Percentiles rank a stretch among this genome's conserved stretches.
These are phyloP conservation scores for Casaregolazyma suthepensis DNA, from an alignment of 1,139 yeast species.

Conservation along the genomic window DNA sequence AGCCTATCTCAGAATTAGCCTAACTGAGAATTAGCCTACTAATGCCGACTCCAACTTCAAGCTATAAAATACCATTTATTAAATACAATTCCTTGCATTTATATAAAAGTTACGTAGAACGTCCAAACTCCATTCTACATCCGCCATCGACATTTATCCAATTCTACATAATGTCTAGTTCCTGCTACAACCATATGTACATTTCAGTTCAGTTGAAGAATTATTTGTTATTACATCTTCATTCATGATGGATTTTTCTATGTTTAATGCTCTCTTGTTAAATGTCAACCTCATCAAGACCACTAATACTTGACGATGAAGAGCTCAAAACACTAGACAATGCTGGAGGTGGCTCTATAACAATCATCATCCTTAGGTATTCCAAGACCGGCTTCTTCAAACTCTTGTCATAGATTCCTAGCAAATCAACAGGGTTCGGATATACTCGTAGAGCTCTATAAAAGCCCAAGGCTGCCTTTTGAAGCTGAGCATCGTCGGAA, in stretches of 20 bases:
- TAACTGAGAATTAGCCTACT: too few relatives aligned
- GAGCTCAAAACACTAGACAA: conserved; percentile 48
- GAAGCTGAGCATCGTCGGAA: conserved; percentile 24
- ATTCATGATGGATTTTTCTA: neutral
- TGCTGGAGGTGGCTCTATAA: conserved; percentile 80
- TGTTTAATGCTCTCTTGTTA: neutral
- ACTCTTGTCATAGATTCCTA: conserved; percentile 83
- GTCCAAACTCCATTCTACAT: neutral
- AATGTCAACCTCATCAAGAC: conserved; percentile 6
- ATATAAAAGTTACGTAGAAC: too few relatives aligned
- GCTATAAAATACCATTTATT: too few relatives aligned
- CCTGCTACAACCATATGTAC: neutral
- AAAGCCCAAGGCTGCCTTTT: conserved; percentile 81
- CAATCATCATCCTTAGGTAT: conserved; percentile 78
- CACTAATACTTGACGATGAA: conserved; percentile 1
- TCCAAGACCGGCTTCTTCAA: conserved; percentile 80
- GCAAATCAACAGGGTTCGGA: conserved; percentile 89
- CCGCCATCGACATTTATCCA: neutral
- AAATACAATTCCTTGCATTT: too few relatives aligned
- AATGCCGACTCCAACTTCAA: too few relatives aligned
- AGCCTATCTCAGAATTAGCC: too few relatives aligned
- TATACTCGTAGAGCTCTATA: conserved; percentile 93
- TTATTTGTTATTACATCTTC: neutral
- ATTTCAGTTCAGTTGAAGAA: neutral
- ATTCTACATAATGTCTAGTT: neutral